phyloP scores from a whole-genome alignment of 192 early-diverging fungal species.

The Coemansia asiatica region DNA sequence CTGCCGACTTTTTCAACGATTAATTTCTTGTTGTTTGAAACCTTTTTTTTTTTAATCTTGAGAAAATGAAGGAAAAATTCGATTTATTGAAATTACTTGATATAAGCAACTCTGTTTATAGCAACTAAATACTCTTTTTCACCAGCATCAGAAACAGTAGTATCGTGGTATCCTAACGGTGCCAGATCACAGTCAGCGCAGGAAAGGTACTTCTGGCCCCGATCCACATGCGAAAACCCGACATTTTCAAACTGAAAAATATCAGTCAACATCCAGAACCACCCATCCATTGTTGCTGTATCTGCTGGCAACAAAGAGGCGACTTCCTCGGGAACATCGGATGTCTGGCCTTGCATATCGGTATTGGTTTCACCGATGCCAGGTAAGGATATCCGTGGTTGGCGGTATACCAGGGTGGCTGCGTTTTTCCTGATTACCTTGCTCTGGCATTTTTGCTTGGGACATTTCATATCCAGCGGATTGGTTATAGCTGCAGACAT shows the following conservation, averaged over 20 bases:
- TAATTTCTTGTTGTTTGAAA: no score
- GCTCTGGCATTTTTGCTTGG: conserved; percentile 15
- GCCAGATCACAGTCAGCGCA: conserved; percentile 77
- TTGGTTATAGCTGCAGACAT: conserved; percentile 12
- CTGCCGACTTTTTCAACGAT: no score
- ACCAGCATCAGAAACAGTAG: neutral
- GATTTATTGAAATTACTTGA: no score
- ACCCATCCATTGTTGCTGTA: neutral
- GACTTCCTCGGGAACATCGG: conserved; percentile 10
- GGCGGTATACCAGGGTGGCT: conserved; percentile 22
- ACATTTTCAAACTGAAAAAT: conserved; percentile 81
- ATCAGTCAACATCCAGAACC: conserved; percentile 62
- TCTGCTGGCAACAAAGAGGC: neutral
- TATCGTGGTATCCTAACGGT: conserved; percentile 71
- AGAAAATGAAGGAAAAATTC: no score
- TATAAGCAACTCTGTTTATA: conserved; percentile 61
- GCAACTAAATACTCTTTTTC: conserved; percentile 64
- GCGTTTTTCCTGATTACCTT: conserved; percentile 11
- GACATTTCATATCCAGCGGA: conserved; percentile 22
- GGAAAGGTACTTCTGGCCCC: conserved; percentile 63
- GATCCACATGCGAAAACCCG: conserved; percentile 64
- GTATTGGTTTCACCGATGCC: conserved; percentile 11
- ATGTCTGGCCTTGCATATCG: neutral
- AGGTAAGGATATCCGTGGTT: neutral
- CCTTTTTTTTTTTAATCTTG: conserved; percentile 11